These are phyloP conservation scores for Cucurbita ficifolia DNA, from an alignment of 306 rosid species.

Conservation along the genomic window DNA sequence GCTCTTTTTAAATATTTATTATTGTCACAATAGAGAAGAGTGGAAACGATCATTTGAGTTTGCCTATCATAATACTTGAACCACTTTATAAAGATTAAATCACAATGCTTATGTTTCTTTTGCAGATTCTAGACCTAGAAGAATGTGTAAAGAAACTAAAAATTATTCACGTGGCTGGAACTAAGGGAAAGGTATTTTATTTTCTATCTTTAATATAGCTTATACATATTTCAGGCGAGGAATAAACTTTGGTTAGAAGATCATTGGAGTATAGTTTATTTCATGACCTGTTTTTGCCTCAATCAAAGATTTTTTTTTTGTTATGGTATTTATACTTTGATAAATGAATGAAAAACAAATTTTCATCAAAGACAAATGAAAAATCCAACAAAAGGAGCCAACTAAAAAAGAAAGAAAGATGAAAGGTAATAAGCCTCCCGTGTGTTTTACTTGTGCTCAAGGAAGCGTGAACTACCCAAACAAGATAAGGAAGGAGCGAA, in stretches of 20 bases:
- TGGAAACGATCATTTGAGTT: background rate
- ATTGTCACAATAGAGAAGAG: background rate
- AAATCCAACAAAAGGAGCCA: background rate
- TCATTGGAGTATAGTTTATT: background rate
- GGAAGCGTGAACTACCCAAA: background rate
- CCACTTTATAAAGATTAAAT: background rate
- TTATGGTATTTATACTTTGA: background rate
- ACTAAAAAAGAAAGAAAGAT: background rate
- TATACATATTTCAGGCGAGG: background rate
- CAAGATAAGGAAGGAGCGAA: background rate
- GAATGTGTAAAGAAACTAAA: slow-evolving; percentile 41
- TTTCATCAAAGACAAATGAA: background rate
- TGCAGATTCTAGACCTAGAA: slow-evolving; percentile 51
- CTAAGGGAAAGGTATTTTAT: slow-evolving; percentile 65
- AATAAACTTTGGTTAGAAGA: background rate
- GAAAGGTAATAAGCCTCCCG: background rate
- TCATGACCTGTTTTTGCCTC: background rate
- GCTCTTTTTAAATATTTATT: background rate
- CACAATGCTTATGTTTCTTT: background rate
- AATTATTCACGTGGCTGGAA: slow-evolving; percentile 75
- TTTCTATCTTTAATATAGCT: background rate
- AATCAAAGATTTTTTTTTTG: background rate
- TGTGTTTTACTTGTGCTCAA: background rate
- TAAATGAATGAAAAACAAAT: background rate
- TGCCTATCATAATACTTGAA: background rate